A percentile compares a stretch with the other conserved stretches of the same genome.
These are phyloP conservation scores for Ophiostoma triangulosporum DNA, from an alignment of 2,329 filamentous ascomycete species.

Conservation along the genomic window DNA sequence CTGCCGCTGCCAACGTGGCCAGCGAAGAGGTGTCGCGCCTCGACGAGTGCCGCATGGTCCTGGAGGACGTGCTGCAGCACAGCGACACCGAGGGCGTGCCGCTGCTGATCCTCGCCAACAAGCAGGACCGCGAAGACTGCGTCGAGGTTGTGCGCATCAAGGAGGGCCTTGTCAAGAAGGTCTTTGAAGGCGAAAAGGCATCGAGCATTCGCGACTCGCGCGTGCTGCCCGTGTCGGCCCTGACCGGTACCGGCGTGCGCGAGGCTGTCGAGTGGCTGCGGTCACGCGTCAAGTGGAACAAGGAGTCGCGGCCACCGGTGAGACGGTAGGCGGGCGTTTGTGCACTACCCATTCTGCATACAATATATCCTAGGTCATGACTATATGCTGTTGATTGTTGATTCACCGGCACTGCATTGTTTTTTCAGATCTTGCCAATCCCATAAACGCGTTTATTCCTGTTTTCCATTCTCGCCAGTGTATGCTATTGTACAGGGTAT, in stretches of 20 bases:
- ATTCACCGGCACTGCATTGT: too few relatives aligned
- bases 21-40: slow-evolving; percentile 41
- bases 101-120: slow-evolving; percentile 85
- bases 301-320: slow-evolving; percentile 77
- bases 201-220: slow-evolving; percentile 76
- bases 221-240: slow-evolving; percentile 81
- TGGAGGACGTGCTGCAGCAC: slow-evolving; percentile 81
- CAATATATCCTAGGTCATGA: background rate
- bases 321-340: slow-evolving; percentile 51
- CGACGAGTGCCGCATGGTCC: slow-evolving; percentile 76
- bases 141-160: slow-evolving; percentile 96
- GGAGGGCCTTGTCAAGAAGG: slow-evolving; percentile 86
- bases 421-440: background rate
- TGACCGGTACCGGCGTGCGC: slow-evolving; percentile 73
- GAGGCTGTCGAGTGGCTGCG: slow-evolving; percentile 97
- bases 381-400: background rate
- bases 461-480: slow-evolving; percentile 1
- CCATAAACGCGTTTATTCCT: background rate
- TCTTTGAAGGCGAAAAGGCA: slow-evolving; percentile 89
- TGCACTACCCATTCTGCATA: background rate
- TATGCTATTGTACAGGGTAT: slow-evolving; percentile 13
- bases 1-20: background rate
- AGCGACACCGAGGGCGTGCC: slow-evolving; percentile 85
- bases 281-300: slow-evolving; percentile 90
- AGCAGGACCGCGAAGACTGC: slow-evolving; percentile 94